A percentile compares a stretch with the other conserved stretches of the same genome.
phyloP scores from a whole-genome alignment of 495 filamentous ascomycete species.

The Echria macrotheca region DNA sequence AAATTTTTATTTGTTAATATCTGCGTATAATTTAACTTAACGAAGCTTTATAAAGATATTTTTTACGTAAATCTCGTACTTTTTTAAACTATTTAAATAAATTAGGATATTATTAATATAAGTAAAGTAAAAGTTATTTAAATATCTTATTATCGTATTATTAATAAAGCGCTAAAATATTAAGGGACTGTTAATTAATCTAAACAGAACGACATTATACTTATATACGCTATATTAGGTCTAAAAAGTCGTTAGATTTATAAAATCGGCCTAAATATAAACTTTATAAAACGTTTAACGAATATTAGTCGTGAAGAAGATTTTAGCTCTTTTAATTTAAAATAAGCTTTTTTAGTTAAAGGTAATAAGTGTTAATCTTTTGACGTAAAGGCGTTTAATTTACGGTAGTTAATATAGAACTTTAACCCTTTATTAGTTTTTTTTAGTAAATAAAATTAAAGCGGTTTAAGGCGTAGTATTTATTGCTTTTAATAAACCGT shows the following conservation, averaged over 20 bases:
- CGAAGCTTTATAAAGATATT: constrained; percentile 11
- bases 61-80: not conserved
- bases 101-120: constrained; percentile 12
- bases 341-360: not conserved
- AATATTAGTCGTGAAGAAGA: not conserved
- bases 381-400: not conserved
- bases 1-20: constrained; percentile 30
- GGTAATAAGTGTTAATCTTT: not conserved
- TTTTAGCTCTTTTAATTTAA: not conserved
- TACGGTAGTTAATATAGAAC: not conserved
- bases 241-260: too few species aligned
- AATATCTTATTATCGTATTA: not conserved
- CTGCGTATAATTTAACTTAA: constrained; percentile 15
- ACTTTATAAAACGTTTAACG: not conserved
- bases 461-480: constrained; percentile 15
- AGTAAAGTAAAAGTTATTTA: constrained; percentile 38
- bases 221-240: constrained; percentile 26
- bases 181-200: constrained; percentile 26
- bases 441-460: constrained; percentile 34
- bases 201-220: constrained; percentile 38
- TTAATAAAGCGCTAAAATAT: not conserved
- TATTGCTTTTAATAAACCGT: constrained; percentile 5
- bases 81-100: not conserved
- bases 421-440: constrained; percentile 21
- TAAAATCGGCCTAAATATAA: not conserved